Evolutionary conservation across 306 rosid species (phyloP).

Genomic region (Malus orientalis): DNA sequence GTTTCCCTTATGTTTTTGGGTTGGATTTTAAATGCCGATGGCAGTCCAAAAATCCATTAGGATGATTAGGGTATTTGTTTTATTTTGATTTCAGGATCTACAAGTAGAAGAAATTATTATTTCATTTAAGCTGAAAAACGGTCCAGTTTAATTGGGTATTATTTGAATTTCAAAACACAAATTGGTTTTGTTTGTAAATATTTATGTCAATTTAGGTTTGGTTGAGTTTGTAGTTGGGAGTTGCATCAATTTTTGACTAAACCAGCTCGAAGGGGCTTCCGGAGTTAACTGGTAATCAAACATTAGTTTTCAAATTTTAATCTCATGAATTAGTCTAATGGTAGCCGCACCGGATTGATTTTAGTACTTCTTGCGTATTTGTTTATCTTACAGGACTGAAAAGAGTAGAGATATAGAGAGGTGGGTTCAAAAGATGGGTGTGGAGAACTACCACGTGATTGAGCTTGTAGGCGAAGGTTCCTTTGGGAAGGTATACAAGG

Average conservation of each 20-base stretch:
- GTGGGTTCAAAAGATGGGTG: slow-evolving; percentile 49
- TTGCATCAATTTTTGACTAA: neutral
- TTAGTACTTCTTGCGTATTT: neutral
- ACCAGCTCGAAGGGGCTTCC: neutral
- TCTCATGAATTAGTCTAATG: neutral
- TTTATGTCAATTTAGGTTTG: neutral
- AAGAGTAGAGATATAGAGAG: neutral
- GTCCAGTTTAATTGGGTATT: neutral
- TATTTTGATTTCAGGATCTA: neutral
- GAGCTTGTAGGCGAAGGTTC: slow-evolving; percentile 99
- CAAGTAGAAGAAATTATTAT: neutral
- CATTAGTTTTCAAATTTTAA: neutral
- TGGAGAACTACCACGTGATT: slow-evolving; percentile 87
- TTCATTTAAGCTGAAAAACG: neutral
- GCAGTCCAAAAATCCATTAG: neutral
- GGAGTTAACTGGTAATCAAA: neutral
- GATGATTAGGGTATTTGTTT: neutral
- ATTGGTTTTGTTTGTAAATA: neutral
- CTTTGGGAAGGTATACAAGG: slow-evolving; percentile 95
- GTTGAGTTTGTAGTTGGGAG: neutral
- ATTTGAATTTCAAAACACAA: neutral
- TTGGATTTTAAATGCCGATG: neutral
- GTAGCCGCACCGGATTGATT: neutral
- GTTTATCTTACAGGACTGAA: slow-evolving; percentile 1
- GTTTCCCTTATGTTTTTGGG: neutral